Conservation (phyloP, 805 yeast species). For the Starmerella cellae region DNA sequence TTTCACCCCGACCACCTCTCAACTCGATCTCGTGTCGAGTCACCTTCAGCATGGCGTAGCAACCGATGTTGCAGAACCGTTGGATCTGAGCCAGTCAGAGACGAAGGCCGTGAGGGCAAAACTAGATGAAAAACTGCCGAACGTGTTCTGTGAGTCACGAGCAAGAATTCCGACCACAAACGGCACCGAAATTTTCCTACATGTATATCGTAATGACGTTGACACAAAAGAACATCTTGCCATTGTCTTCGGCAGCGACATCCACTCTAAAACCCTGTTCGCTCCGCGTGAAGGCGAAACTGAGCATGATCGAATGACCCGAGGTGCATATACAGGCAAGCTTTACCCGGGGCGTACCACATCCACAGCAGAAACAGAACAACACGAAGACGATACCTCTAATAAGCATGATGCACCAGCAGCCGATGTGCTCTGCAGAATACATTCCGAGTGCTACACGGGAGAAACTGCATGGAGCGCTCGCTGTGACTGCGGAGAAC, state of each 20-base stretch:
- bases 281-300: constrained; percentile 52
- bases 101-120: constrained; percentile 6
- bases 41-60: constrained; percentile 1
- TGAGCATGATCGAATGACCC: constrained; percentile 89
- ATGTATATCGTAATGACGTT: constrained; percentile 69
- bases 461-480: constrained; percentile 99
- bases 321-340: constrained; percentile 92
- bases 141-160: constrained; percentile 76
- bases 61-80: constrained; percentile 1
- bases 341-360: constrained; percentile 65
- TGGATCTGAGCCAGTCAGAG: neutral
- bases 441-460: constrained; percentile 95
- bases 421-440: constrained; percentile 50
- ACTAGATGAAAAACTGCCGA: constrained; percentile 40
- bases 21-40: constrained; percentile 14
- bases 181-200: constrained; percentile 88
- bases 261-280: constrained; percentile 65
- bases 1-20: constrained; percentile 23
- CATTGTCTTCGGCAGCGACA: constrained; percentile 87
- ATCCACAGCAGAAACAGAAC: constrained; percentile 8
- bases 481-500: constrained; percentile 98
- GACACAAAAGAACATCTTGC: constrained; percentile 94
- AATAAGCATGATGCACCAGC: too few relatives aligned
- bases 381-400: neutral
- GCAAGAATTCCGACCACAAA: constrained; percentile 94